Evolutionary conservation across 2,329 filamentous ascomycete species (phyloP), one percentile per base, ranked within the genome.

Genomic region (Penicillium sp.): DNA sequence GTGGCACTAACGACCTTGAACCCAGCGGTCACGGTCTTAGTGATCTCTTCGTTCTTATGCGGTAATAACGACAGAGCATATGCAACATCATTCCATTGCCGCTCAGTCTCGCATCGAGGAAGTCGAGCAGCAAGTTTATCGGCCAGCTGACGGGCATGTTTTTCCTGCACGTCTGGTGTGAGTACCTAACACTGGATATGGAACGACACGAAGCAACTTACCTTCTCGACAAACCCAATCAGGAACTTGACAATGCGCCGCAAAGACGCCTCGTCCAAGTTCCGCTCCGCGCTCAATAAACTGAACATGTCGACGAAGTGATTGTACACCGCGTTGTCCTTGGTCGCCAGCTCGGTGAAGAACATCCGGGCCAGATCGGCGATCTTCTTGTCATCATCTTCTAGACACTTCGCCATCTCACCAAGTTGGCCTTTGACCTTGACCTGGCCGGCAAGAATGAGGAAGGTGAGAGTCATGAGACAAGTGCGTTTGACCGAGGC

Each of bases 281-380:
- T 77, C 36, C 77, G 77, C 52, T 93, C 90, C 0, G 88, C 84
- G 41, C 85, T 92, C 31, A 98, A 72, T 48, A 96, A 69, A 58
- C 85, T 90, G 66, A 98, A 98, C 86, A 98, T 96, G 61, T 98
- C 92, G 17, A 98, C 88, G 66, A 98, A 98, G 68, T 98, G 90
- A 62, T 98, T 98, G 66, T 98, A 98, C 2, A 98, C 87, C 2
- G 92, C 92, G 59, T 98, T 98, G 62, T 98, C 92, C 71, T 98
- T 98, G 52, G 88, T 95, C 45, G 89, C 88, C 38, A 98, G 76
- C 66, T 98, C 92, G 0, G 87, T 90, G 66, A 98, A 98, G 77
- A 98, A 98, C 90, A 96, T 96, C 42, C 87, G 77, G 10, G 88
- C 86, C 57, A 98, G 76, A 59, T 98, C 92, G 0, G 89, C 85